Evolutionary conservation across 495 filamentous ascomycete species (phyloP).

Genomic region (Glonium stellatum): DNA sequence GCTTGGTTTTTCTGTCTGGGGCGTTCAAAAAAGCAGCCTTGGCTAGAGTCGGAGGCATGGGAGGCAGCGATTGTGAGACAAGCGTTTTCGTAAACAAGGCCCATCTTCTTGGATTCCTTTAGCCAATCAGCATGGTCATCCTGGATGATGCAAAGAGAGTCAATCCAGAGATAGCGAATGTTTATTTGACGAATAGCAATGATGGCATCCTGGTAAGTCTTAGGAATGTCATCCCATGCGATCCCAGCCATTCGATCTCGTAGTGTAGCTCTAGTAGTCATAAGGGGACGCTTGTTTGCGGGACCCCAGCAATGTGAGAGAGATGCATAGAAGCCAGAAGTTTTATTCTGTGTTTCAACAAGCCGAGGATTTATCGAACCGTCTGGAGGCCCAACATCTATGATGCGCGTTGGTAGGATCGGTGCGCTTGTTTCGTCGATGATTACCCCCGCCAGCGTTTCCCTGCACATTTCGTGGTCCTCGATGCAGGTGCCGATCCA

Average conservation of each 20-base stretch:
- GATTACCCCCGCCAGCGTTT: slow-evolving; percentile 6
- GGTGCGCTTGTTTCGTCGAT: slow-evolving; percentile 13
- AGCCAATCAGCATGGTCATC: slow-evolving; percentile 14
- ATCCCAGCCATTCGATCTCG: slow-evolving; percentile 3
- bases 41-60: slow-evolving; percentile 8
- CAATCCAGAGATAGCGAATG: slow-evolving; percentile 21
- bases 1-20: background rate
- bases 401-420: slow-evolving; percentile 10
- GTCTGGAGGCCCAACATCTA: slow-evolving; percentile 8
- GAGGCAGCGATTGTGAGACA: slow-evolving; percentile 13
- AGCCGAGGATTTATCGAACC: slow-evolving; percentile 7
- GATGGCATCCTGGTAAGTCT: slow-evolving; percentile 13
- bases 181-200: slow-evolving; percentile 9
- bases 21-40: slow-evolving; percentile 17
- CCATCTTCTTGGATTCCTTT: slow-evolving; percentile 15
- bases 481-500: slow-evolving; percentile 12
- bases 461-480: slow-evolving; percentile 7
- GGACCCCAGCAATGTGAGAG: slow-evolving; percentile 11
- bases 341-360: slow-evolving; percentile 8
- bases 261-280: slow-evolving; percentile 8
- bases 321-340: slow-evolving; percentile 9
- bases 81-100: slow-evolving; percentile 8
- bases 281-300: slow-evolving; percentile 9
- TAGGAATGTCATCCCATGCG: slow-evolving; percentile 5
- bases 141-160: slow-evolving; percentile 18